These are phyloP conservation scores for Dipteronia dyeriana DNA, from an alignment of 345 rosid genomes.

Conservation along the genomic window DNA sequence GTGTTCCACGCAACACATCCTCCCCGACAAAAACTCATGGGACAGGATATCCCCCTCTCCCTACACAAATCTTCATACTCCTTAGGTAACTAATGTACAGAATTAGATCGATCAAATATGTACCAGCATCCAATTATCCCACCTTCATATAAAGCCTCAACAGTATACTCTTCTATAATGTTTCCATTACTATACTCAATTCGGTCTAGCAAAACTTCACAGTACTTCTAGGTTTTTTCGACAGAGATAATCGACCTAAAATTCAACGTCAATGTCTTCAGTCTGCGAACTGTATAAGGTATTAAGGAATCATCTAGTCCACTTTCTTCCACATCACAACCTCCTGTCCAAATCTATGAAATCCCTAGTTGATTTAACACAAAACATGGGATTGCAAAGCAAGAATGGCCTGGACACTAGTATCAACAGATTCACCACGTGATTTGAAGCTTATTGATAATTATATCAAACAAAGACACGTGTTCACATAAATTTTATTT, in stretches of 20 bases:
- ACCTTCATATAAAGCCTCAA: neutral
- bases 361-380: neutral
- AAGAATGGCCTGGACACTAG: neutral
- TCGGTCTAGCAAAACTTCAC: neutral
- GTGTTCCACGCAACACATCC: neutral
- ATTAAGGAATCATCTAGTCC: neutral
- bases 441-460: neutral
- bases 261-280: neutral
- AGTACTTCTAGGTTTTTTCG: neutral
- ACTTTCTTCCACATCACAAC: neutral
- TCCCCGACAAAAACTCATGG: neutral
- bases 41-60: neutral
- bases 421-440: neutral
- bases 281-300: neutral
- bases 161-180: neutral
- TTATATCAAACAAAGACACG: neutral
- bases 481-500: neutral
- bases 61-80: neutral
- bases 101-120: neutral
- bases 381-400: neutral
- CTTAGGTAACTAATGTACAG: neutral
- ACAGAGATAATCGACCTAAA: neutral
- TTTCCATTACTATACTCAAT: neutral
- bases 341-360: neutral
- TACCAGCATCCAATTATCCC: conserved; percentile 2